Conservation (phyloP, 495 filamentous ascomycete genomes). For the Neurospora africana region DNA sequence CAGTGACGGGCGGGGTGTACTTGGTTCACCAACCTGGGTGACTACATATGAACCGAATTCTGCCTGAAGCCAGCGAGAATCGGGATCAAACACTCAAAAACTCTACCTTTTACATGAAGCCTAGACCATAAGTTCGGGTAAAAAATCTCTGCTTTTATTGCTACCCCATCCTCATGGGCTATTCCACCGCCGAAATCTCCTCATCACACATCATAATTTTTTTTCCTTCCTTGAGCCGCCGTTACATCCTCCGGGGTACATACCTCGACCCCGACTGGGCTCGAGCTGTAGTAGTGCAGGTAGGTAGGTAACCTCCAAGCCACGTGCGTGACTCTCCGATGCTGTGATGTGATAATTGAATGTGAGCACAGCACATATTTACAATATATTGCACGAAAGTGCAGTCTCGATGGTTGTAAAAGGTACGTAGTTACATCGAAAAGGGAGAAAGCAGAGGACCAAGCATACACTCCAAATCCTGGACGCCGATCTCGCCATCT, state of each 20-base stretch:
- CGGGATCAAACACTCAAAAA: not conserved
- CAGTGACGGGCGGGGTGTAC: not conserved
- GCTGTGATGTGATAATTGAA: not conserved
- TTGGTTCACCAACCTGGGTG: not conserved
- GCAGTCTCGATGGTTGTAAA: not conserved
- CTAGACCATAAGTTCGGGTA: not conserved
- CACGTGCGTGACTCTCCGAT: not conserved
- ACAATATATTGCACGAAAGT: not conserved
- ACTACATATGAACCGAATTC: not conserved
- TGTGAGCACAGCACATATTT: not conserved
- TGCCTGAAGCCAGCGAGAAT: not conserved
- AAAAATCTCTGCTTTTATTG: not conserved
- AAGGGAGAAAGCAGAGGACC: not conserved
- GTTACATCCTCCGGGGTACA: not conserved
- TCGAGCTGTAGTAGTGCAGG: not conserved
- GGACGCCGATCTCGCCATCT: not conserved
- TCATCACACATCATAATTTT: not conserved
- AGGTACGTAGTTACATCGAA: not conserved
- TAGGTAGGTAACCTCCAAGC: not conserved
- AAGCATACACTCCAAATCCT: not conserved
- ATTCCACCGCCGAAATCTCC: not conserved
- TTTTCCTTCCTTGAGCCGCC: not conserved
- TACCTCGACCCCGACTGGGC: not conserved
- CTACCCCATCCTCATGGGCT: not conserved
- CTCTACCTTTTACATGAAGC: not conserved